A percentile compares a stretch with the other conserved stretches of the same genome.
Evolutionary conservation across 768 basidiomycete genomes (phyloP).

Genomic region (Paxillus ammoniavirescens): DNA sequence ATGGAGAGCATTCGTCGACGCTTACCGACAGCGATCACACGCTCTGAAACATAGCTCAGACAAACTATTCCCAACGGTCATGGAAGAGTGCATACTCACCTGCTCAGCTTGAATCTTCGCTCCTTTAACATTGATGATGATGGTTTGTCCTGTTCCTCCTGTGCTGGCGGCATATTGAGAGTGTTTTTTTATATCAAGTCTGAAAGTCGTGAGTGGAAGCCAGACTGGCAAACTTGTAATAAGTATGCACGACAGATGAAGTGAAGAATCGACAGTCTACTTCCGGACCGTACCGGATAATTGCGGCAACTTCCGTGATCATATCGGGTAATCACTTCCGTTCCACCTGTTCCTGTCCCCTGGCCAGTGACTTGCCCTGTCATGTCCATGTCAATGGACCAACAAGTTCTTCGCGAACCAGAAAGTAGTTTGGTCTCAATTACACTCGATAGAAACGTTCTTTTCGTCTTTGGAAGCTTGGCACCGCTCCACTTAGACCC

Average conservation of each 20-base stretch:
- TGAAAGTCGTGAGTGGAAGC: constrained; percentile 5
- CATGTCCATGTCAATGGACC: no score
- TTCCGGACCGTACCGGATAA: constrained; percentile 29
- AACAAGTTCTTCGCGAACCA: constrained; percentile 14
- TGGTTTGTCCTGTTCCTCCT: constrained; percentile 42
- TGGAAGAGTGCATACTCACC: constrained; percentile 41
- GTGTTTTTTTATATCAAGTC: constrained; percentile 6
- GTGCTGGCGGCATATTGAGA: constrained; percentile 27
- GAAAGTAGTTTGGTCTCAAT: constrained; percentile 21
- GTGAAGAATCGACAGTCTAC: not conserved
- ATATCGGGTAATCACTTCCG: constrained; percentile 24
- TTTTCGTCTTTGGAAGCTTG: not conserved
- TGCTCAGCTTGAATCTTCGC: constrained; percentile 83
- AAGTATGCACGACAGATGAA: constrained; percentile 23
- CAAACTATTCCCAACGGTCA: not conserved
- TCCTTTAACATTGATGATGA: constrained; percentile 64
- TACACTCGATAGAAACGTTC: constrained; percentile 22
- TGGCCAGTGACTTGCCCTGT: constrained; percentile 1
- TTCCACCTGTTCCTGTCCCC: constrained; percentile 15
- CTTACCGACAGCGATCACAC: constrained; percentile 90
- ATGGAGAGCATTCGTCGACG: constrained; percentile 1
- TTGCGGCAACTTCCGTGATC: constrained; percentile 15
- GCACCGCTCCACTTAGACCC: not conserved
- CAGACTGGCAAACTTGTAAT: constrained; percentile 15
- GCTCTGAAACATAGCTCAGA: constrained; percentile 48